Conservation (phyloP, 1,284 basidiomycete genomes). For the Trametes versicolor region DNA sequence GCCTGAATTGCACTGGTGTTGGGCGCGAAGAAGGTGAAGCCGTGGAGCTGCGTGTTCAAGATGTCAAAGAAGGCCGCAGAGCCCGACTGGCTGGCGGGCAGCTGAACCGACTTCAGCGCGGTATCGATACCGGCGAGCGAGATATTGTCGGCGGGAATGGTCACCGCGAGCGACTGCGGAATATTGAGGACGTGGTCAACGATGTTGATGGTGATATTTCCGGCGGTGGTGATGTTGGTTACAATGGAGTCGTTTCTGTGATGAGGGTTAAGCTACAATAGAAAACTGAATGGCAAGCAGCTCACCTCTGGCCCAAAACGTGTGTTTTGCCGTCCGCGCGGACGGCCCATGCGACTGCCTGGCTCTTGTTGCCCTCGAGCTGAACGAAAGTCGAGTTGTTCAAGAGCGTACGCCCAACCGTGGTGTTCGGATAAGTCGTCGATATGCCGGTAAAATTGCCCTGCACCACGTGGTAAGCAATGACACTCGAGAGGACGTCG, state of each 20-base stretch:
- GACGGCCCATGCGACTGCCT: constrained; percentile 73
- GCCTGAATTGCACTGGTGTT: constrained; percentile 59
- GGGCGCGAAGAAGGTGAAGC: constrained; percentile 80
- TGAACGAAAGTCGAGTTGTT: constrained; percentile 56
- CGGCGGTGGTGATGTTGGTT: constrained; percentile 53
- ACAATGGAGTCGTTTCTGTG: constrained; percentile 57
- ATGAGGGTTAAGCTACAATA: neutral
- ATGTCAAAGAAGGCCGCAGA: constrained; percentile 49
- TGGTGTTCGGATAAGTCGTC: constrained; percentile 60
- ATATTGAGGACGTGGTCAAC: constrained; percentile 63
- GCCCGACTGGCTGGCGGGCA: constrained; percentile 25
- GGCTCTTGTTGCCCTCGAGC: constrained; percentile 64
- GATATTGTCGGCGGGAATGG: constrained; percentile 53
- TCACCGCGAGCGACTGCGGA: constrained; percentile 59
- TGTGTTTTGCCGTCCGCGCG: constrained; percentile 53
- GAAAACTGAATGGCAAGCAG: constrained; percentile 2
- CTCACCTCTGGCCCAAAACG: constrained; percentile 66
- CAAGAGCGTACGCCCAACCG: constrained; percentile 72
- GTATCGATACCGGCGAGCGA: constrained; percentile 49
- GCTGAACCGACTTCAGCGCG: constrained; percentile 40
- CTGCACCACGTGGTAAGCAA: constrained; percentile 72
- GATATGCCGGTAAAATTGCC: constrained; percentile 58
- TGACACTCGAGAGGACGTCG: constrained; percentile 53
- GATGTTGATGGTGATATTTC: constrained; percentile 60
- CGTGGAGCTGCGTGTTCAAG: constrained; percentile 51